Percentiles rank a stretch among this genome's conserved stretches.
phyloP scores from a whole-genome alignment of 2,329 filamentous ascomycete genomes.

The Alternaria triticina region DNA sequence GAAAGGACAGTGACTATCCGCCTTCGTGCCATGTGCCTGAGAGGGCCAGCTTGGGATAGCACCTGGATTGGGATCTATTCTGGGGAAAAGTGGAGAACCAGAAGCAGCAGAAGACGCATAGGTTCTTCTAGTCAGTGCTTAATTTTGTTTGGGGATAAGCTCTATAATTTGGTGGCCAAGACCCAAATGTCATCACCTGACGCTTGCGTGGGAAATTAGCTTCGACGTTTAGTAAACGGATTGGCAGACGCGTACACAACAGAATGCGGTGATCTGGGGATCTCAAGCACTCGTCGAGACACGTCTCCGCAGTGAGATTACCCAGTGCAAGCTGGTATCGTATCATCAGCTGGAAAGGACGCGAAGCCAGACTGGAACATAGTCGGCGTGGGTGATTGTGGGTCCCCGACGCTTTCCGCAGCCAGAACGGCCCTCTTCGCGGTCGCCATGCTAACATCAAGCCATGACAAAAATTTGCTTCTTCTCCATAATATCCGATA shows the following conservation, averaged over 20 bases:
- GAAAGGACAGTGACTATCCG: neutral
- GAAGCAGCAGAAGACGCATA: neutral
- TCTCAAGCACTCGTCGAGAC: neutral
- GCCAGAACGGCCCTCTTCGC: constrained; percentile 21
- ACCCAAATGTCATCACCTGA: neutral
- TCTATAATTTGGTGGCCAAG: neutral
- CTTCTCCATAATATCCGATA: constrained; percentile 18
- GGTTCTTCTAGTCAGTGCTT: neutral
- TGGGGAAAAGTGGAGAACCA: neutral
- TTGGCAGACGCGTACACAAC: neutral
- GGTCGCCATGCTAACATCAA: constrained; percentile 1
- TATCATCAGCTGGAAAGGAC: neutral
- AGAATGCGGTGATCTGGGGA: neutral
- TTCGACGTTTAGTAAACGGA: neutral
- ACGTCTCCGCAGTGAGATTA: neutral
- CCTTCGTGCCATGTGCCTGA: neutral
- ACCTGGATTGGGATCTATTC: neutral
- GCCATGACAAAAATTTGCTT: constrained; percentile 12
- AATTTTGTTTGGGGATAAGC: neutral
- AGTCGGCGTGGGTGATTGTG: constrained; percentile 4
- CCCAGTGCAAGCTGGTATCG: neutral
- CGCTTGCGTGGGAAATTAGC: neutral
- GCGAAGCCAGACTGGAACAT: neutral
- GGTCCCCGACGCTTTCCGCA: constrained; percentile 29
- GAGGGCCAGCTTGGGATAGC: neutral